Evolutionary conservation across 108 stramenopile species (phyloP).

Genomic region (Mediolabrus comicus): DNA sequence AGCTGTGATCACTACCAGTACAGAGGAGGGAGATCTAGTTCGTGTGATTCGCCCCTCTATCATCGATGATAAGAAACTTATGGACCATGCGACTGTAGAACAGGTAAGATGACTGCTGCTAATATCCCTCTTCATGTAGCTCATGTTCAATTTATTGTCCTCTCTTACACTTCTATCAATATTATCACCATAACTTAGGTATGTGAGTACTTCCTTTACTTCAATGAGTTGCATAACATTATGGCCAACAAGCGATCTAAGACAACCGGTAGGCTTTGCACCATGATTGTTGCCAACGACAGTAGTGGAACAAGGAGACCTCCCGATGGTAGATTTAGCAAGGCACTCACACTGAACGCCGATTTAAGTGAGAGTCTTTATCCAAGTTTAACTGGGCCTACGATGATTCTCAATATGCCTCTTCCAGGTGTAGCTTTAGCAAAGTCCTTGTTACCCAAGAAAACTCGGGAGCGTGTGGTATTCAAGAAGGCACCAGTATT

Average conservation of each 20-base stretch:
- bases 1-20: conserved; percentile 34
- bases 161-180: too few relatives aligned
- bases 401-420: conserved; percentile 49
- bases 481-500: conserved; percentile 45
- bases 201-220: conserved; percentile 48
- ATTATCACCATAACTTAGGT: too few relatives aligned
- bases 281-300: conserved; percentile 48
- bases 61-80: conserved; percentile 45
- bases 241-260: conserved; percentile 37
- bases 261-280: conserved; percentile 33
- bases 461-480: conserved; percentile 44
- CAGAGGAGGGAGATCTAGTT: conserved; percentile 49
- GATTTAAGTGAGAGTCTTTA: conserved; percentile 46
- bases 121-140: too few relatives aligned
- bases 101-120: too few relatives aligned
- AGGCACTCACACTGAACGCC: conserved; percentile 38
- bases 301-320: conserved; percentile 42
- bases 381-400: conserved; percentile 44
- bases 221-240: conserved; percentile 45
- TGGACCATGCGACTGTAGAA: conserved; percentile 40
- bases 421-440: conserved; percentile 48
- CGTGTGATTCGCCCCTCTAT: conserved; percentile 45
- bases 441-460: conserved; percentile 47
- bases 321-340: conserved; percentile 34
- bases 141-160: too few relatives aligned